Percentiles rank a stretch among this genome's conserved stretches.
Conservation (phyloP, 495 filamentous ascomycete genomes). For the Penicillium mononematosum region DNA sequence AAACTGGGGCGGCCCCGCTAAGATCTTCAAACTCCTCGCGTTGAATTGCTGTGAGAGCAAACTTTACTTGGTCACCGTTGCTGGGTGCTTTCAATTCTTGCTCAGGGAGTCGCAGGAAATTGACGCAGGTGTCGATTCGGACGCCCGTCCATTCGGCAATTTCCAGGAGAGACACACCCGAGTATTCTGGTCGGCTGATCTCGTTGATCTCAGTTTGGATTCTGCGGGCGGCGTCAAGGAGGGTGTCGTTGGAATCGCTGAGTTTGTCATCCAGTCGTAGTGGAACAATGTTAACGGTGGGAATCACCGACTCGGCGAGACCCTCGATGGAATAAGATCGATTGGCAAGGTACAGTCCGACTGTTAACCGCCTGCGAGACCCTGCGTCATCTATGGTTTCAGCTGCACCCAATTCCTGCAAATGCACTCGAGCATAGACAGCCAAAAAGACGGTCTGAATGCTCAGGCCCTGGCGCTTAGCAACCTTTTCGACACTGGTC, state of each 20-base stretch:
- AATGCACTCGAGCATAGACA: conserved; percentile 34
- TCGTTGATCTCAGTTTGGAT: conserved; percentile 35
- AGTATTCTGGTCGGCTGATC: conserved; percentile 33
- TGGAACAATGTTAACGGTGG: conserved; percentile 40
- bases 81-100: conserved; percentile 10
- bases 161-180: conserved; percentile 33
- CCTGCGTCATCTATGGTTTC: conserved; percentile 6
- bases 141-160: conserved; percentile 40
- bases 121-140: conserved; percentile 35
- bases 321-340: conserved; percentile 31
- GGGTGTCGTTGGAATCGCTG: conserved; percentile 13
- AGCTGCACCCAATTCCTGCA: conserved; percentile 9
- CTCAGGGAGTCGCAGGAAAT: conserved; percentile 38
- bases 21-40: conserved; percentile 14
- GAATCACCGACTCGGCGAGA: conserved; percentile 28
- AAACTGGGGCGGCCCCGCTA: conserved; percentile 4
- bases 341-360: conserved; percentile 41
- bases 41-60: conserved; percentile 17
- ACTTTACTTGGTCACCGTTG: conserved; percentile 1
- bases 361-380: conserved; percentile 12
- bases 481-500: conserved; percentile 26
- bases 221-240: conserved; percentile 25
- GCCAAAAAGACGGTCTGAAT: conserved; percentile 38
- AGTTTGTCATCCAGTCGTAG: conserved; percentile 29
- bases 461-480: conserved; percentile 32